phyloP scores from a whole-genome alignment of 1,139 yeast genomes.

The Scheffersomyces titani region DNA sequence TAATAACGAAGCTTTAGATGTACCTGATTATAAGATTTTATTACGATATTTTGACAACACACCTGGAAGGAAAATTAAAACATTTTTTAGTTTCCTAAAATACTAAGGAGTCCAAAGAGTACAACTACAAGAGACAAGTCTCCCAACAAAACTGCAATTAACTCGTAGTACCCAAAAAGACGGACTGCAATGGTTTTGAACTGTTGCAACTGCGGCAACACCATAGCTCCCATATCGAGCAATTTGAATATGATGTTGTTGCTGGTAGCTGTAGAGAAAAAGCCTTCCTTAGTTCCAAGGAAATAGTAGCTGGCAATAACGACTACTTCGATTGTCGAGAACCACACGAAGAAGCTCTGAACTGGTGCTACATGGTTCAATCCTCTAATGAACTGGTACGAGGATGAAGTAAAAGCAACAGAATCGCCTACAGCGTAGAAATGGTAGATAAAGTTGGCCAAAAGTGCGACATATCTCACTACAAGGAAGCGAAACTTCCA shows the following conservation, averaged over 20 bases:
- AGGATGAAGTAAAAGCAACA: constrained; percentile 29
- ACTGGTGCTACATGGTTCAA: constrained; percentile 14
- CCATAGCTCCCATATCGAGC: constrained; percentile 34
- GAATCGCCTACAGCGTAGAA: constrained; percentile 17
- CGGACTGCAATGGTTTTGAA: constrained; percentile 31
- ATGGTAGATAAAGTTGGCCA: constrained; percentile 39
- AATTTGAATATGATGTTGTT: constrained; percentile 32
- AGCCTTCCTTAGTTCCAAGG: constrained; percentile 26
- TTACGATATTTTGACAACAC: not conserved
- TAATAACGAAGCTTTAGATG: not conserved
- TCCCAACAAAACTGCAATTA: constrained; percentile 37
- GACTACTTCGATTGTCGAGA: constrained; percentile 35
- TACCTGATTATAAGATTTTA: not conserved
- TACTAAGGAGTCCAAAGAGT: constrained; percentile 41
- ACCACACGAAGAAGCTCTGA: constrained; percentile 28
- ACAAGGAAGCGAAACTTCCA: constrained; percentile 36
- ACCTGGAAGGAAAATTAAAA: not conserved
- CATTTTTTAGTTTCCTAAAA: constrained; percentile 3
- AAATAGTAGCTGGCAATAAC: constrained; percentile 37
- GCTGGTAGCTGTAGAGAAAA: constrained; percentile 23
- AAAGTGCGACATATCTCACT: constrained; percentile 27
- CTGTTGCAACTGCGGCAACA: constrained; percentile 35
- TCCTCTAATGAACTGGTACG: constrained; percentile 29
- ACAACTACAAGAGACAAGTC: constrained; percentile 42
- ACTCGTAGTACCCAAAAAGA: constrained; percentile 39